Base-by-base conservation (phyloP, 257 asterid species). In the Anisodus tanguticus region DNA sequence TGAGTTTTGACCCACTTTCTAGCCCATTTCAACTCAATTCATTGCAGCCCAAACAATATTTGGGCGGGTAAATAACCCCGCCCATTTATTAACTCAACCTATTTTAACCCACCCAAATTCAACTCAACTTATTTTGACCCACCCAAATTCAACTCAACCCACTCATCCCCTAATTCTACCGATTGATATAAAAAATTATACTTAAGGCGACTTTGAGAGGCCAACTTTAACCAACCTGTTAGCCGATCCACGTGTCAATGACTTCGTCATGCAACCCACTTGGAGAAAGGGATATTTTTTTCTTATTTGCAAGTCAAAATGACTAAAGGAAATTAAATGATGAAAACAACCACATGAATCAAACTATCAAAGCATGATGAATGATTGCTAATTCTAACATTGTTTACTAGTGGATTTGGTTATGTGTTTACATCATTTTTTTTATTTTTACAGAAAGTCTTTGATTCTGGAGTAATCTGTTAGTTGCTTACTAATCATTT, bases 361-460 rank as follows among this genome's bases (percentile, higher is more conserved):
- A 71, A 71, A 71, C 5, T 71, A 71, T 19, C 16, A n/a, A 71
- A 71, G 57, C 8, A 13, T 70, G 35, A 26, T 43, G 10, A 71
- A 45, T 71, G 55, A 45, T 43, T 45, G 39, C 58, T 43, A 71
- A 71, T 9, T 71, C 57, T 4, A 45, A 45, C 79, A 71, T n/a
- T 71, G 58, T 70, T 71, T 47, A 22, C 6, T 47, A 12, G 43
- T 22, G 60, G 80, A 74, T 74, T 74, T 74, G 22, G 80, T 49
- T 49, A 6, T 74, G 9, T 49, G 19, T 74, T 74, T 22, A 49
- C 62, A 22, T 49, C 19, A 74, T 49, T 9, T 74, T 0, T 19
- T 49, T 74, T n/a, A n/a, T n/a, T 13, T 19, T 13, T 35, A 19
- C 45, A 74, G 2, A 49, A 74, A 49, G 60, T 47, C 43, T 64